Conservation (phyloP, 129 eudicot genomes). For the Solidago caesia region DNA sequence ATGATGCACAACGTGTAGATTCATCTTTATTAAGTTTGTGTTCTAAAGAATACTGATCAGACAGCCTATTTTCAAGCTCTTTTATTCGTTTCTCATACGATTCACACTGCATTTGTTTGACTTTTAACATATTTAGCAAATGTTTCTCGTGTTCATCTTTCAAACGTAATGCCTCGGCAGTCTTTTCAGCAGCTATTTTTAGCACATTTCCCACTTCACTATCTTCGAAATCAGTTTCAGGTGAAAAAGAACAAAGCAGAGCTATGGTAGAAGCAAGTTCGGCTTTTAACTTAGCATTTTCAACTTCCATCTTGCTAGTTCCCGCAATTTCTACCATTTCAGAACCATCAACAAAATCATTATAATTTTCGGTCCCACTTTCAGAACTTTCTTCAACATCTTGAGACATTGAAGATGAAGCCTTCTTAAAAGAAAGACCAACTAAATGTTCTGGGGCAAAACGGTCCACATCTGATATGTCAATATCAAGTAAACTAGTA, state of each 20-base stretch:
- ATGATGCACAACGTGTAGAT: constrained; percentile 17
- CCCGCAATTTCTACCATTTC: constrained; percentile 89
- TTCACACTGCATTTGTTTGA: constrained; percentile 70
- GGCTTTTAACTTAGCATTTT: constrained; percentile 86
- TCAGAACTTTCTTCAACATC: constrained; percentile 44
- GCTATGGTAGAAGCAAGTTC: constrained; percentile 96
- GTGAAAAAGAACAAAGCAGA: constrained; percentile 55
- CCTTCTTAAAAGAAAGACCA: constrained; percentile 56
- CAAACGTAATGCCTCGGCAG: constrained; percentile 77
- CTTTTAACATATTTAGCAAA: constrained; percentile 59
- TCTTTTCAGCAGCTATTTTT: constrained; percentile 72
- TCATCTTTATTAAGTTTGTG: constrained; percentile 41
- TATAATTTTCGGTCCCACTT: constrained; percentile 39
- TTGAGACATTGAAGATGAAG: constrained; percentile 54
- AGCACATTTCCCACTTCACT: constrained; percentile 50
- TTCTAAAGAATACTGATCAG: constrained; percentile 58
- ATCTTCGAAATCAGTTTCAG: constrained; percentile 70
- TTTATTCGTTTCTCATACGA: constrained; percentile 88
- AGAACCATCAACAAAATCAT: constrained; percentile 56
- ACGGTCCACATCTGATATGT: constrained; percentile 73
- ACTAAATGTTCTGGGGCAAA: constrained; percentile 87
- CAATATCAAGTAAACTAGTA: constrained; percentile 74
- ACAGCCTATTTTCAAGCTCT: constrained; percentile 79
- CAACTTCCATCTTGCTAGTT: constrained; percentile 88
- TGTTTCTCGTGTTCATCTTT: constrained; percentile 80